A percentile compares a stretch with the other conserved stretches of the same genome.
phyloP scores from a whole-genome alignment of 2,329 filamentous ascomycete species.

The Pseudogymnoascus sp. region DNA sequence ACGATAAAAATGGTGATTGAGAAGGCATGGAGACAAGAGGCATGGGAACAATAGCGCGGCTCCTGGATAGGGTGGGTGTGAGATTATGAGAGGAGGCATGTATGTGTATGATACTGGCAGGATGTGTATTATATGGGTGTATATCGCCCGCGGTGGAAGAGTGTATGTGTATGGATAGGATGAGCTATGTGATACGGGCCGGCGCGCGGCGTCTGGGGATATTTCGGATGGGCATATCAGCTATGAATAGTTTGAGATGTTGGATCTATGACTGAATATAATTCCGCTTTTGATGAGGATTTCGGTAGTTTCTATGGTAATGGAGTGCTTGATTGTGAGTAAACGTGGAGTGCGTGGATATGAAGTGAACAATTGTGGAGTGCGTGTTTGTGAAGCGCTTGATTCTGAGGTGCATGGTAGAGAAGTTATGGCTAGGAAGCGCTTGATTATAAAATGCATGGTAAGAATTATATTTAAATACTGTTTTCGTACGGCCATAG shows the following conservation, averaged over 20 bases:
- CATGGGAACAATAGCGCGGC: not conserved
- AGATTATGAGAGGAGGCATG: not conserved
- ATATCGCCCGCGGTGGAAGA: not conserved
- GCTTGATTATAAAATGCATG: not conserved
- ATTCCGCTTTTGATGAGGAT: not conserved
- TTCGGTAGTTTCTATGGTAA: not conserved
- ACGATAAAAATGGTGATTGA: not conserved
- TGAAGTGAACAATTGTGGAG: not conserved
- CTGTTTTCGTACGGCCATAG: not conserved
- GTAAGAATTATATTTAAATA: not conserved
- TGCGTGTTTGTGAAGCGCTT: not conserved
- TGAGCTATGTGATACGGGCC: not conserved
- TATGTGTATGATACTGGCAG: not conserved
- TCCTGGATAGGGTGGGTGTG: not conserved
- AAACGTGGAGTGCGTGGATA: not conserved
- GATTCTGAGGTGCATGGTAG: not conserved
- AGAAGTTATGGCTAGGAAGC: not conserved
- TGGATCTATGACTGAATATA: constrained; percentile 6
- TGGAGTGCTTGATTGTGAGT: not conserved
- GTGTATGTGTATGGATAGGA: constrained; percentile 1
- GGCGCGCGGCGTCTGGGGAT: not conserved
- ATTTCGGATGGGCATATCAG: not conserved
- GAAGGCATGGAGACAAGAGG: not conserved
- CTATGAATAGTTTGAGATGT: not conserved
- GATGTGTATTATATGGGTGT: not conserved